phyloP scores from a whole-genome alignment of 306 rosid genomes.

The Rosa lucieae region DNA sequence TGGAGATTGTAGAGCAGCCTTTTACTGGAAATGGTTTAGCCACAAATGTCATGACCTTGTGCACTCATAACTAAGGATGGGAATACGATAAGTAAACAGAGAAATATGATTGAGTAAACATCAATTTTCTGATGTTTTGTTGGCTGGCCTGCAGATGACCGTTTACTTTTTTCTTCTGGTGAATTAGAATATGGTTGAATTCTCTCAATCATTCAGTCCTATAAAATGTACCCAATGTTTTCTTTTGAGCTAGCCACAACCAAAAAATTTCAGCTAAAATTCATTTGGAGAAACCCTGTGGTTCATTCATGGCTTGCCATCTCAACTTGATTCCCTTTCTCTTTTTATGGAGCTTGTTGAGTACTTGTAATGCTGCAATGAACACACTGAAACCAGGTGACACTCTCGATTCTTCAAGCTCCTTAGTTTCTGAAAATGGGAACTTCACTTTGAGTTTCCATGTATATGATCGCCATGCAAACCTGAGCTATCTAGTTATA shows the following conservation, averaged over 20 bases:
- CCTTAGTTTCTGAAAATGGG: neutral
- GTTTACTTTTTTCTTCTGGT: no score
- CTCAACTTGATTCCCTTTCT: neutral
- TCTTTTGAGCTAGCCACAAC: no score
- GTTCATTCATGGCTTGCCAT: neutral
- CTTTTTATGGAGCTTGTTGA: neutral
- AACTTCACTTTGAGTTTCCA: neutral
- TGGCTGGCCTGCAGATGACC: no score
- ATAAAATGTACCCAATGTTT: no score
- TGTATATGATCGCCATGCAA: neutral
- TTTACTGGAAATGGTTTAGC: neutral
- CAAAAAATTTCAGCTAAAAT: no score
- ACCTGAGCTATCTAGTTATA: neutral
- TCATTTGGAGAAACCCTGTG: neutral
- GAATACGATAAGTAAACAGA: neutral
- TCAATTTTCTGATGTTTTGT: no score
- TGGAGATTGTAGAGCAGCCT: no score
- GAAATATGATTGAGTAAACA: no score
- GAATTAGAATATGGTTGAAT: no score
- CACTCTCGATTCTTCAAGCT: neutral
- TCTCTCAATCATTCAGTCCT: no score
- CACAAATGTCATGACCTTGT: neutral
- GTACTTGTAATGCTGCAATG: neutral
- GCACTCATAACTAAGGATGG: neutral
- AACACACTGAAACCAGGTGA: conserved; percentile 5